Base-by-base conservation (phyloP, 805 yeast species). In the Metschnikowia drakensbergensis region DNA sequence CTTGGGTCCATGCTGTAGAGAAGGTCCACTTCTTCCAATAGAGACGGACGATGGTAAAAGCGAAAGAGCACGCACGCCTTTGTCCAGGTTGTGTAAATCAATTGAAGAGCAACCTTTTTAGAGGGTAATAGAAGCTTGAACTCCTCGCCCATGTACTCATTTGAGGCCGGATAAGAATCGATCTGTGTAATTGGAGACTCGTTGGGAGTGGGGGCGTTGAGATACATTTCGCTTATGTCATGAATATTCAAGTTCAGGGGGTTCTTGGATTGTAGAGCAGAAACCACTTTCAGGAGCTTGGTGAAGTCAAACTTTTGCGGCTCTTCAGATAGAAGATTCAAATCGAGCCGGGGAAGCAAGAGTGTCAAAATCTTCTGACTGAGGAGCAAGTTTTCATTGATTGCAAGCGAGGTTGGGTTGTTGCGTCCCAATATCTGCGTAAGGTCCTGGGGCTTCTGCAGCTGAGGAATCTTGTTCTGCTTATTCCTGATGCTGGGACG, bases 41-140 rank as follows among this genome's bases (percentile, higher is more conserved):
- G 78, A 2, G 91, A 82, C 1, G 96, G 96, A 30, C 96, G 69
- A 60, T 90, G 96, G 62, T 88, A 86, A 63, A 90, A 89, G 48
- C 96, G 73, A 62, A 89, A 87, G 45, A 90, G 70, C 4, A 88
- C 89, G 65, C 96, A 88, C 0, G 96, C 95, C 56, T 84, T 82
- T 52, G 83, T 81, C 95, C 96, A 90, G 0, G 91, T 85, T 39
- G 84, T 80, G 51, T 81, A 80, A 23, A 90, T 82, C 52, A 89
- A 72, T 54, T 80, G 80, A 33, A 87, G 64, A 0, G 96, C 92
- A 26, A 78, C 77, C 31, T 81, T 83, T 59, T 86, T 83, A 1
- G 91, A 80, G 0, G 97, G 97, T 33, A 90, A 67, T 6, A 86
- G 80, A 51, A 84, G 76, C 52, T 76, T 81, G 54, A 86, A 75